Conservation (phyloP, 768 basidiomycete species). For the Nidularia sp. region DNA sequence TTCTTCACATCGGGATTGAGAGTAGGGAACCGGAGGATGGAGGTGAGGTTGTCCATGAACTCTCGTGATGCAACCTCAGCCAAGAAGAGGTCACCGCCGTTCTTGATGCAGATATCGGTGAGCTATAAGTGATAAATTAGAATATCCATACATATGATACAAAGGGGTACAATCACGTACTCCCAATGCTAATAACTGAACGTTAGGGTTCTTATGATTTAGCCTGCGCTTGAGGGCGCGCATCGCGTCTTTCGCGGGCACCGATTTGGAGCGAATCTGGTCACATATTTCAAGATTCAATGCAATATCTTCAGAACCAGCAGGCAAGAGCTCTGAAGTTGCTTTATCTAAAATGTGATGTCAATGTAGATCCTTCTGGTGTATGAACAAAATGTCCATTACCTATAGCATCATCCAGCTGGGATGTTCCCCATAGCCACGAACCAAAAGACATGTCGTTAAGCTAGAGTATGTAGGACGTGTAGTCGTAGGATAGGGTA, state of each 20-base stretch:
- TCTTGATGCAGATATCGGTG: conserved; percentile 92
- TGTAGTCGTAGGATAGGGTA: too few species aligned
- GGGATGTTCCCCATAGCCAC: conserved; percentile 79
- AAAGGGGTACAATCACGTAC: conserved; percentile 37
- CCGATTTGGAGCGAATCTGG: conserved; percentile 89
- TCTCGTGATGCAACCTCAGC: conserved; percentile 82
- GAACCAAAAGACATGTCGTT: background rate
- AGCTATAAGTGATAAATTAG: conserved; percentile 41
- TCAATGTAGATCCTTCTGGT: background rate
- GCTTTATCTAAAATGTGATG: conserved; percentile 69
- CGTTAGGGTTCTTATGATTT: conserved; percentile 94
- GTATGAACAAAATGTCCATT: too few species aligned
- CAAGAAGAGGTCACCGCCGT: conserved; percentile 91
- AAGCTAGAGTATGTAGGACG: too few species aligned
- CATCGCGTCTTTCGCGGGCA: conserved; percentile 85
- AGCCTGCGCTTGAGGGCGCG: conserved; percentile 82
- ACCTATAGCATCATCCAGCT: conserved; percentile 83
- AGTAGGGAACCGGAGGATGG: conserved; percentile 73
- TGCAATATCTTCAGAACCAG: conserved; percentile 85
- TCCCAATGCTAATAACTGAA: conserved; percentile 80
- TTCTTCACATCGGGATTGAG: conserved; percentile 82
- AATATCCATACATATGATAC: conserved; percentile 1
- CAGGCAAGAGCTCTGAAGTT: conserved; percentile 85
- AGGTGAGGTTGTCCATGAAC: conserved; percentile 91
- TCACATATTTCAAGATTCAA: conserved; percentile 95